Conservation (phyloP, 1,284 basidiomycete genomes). For the Ceraceosorus guamensis region DNA sequence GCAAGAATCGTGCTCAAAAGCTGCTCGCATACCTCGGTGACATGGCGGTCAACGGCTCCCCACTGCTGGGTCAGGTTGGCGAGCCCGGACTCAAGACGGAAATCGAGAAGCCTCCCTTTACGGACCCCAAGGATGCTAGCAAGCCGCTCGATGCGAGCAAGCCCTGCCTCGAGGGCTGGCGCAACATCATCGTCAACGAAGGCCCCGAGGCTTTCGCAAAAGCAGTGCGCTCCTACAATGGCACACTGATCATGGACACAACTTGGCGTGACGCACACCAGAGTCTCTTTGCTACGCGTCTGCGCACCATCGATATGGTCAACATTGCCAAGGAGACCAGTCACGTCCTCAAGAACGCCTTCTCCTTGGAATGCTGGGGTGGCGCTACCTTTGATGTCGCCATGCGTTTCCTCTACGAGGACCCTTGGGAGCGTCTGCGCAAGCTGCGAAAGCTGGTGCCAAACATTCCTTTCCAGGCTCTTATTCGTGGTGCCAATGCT, state of each 20-base stretch:
- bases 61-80: conserved; percentile 85
- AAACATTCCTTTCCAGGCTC: conserved; percentile 96
- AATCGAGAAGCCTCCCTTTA: conserved; percentile 73
- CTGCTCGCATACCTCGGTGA: conserved; percentile 94
- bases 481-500: conserved; percentile 97
- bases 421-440: conserved; percentile 97
- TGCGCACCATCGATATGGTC: conserved; percentile 93
- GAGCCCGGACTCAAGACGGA: conserved; percentile 92
- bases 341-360: conserved; percentile 85
- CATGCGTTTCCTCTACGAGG: conserved; percentile 99
- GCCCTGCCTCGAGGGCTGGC: conserved; percentile 86
- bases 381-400: conserved; percentile 99
- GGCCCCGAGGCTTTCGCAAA: conserved; percentile 98
- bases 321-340: conserved; percentile 95
- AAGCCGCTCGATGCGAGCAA: conserved; percentile 70
- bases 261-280: conserved; percentile 99
- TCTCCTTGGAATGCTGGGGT: conserved; percentile 98
- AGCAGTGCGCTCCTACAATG: conserved; percentile 92
- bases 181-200: conserved; percentile 96
- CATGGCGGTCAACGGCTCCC: conserved; percentile 93
- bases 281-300: conserved; percentile 88
- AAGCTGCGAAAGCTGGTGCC: conserved; percentile 91
- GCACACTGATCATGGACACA: conserved; percentile 64
- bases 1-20: conserved; percentile 97
- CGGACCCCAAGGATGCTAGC: conserved; percentile 65